Evolutionary conservation across 208 protist species (phyloP).

Genomic region (Wallacemonas sp.): DNA sequence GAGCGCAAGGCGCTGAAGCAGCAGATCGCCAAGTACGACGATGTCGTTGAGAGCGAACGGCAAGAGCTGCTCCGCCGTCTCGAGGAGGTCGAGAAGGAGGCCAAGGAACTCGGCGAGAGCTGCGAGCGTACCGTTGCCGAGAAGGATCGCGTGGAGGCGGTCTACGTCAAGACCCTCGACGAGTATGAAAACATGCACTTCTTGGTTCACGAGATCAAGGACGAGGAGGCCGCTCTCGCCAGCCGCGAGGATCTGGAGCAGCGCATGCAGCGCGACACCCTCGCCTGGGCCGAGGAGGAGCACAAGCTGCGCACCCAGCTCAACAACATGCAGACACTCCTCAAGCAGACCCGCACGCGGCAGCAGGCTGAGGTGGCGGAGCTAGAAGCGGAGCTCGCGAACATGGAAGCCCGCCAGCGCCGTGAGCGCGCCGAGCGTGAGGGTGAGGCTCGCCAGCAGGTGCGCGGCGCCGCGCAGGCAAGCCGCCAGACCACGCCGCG

Average conservation of each 20-base stretch:
- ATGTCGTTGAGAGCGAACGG: constrained; percentile 61
- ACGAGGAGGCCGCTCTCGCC: constrained; percentile 58
- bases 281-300: constrained; percentile 86
- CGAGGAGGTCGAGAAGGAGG: constrained; percentile 70
- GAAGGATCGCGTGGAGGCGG: constrained; percentile 65
- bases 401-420: constrained; percentile 42
- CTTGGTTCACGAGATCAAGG: constrained; percentile 73
- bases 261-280: constrained; percentile 62
- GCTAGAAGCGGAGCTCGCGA: constrained; percentile 59
- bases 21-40: constrained; percentile 46
- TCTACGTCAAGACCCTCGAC: constrained; percentile 77
- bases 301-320: constrained; percentile 58
- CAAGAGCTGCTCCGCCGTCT: constrained; percentile 54
- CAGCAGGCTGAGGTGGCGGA: constrained; percentile 60
- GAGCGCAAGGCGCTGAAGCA: constrained; percentile 50
- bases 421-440: constrained; percentile 45
- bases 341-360: constrained; percentile 40
- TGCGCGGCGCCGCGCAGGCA: constrained; percentile 20
- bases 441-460: constrained; percentile 39
- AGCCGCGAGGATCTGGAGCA: constrained; percentile 69
- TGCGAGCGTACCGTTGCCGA: constrained; percentile 55
- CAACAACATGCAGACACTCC: constrained; percentile 47
- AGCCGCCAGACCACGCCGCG: constrained; percentile 23
- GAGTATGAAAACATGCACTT: constrained; percentile 85
- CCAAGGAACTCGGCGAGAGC: constrained; percentile 46